A percentile compares a stretch with the other conserved stretches of the same genome.
phyloP scores from a whole-genome alignment of 768 basidiomycete species.

The Termitomyces heimii region DNA sequence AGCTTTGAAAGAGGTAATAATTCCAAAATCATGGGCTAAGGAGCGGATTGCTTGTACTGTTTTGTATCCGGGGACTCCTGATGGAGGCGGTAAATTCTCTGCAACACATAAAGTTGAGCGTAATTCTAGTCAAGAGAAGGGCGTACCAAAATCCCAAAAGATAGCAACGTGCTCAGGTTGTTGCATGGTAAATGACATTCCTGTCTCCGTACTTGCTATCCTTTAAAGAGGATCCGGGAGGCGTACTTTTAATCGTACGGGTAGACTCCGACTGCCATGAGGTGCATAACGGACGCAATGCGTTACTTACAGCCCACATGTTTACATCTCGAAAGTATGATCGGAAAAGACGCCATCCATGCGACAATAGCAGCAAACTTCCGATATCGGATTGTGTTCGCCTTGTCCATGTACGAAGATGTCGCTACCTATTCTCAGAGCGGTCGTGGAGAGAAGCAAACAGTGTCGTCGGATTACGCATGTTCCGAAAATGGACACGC shows the following conservation, averaged over 20 bases:
- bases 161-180: conserved; percentile 31
- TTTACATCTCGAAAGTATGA: not conserved
- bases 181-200: conserved; percentile 21
- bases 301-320: not conserved
- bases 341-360: not conserved
- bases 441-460: not conserved
- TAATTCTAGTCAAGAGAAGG: not conserved
- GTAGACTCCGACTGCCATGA: not conserved
- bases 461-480: not conserved
- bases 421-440: not conserved
- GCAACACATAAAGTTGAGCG: not conserved
- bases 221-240: conserved; percentile 7
- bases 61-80: conserved; percentile 30
- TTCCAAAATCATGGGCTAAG: conserved; percentile 41
- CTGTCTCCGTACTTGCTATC: not conserved
- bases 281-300: not conserved
- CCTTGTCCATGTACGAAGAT: not conserved
- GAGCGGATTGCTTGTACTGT: conserved; percentile 37
- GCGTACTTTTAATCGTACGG: not conserved
- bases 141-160: conserved; percentile 25
- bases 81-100: conserved; percentile 34
- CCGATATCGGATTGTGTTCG: not conserved
- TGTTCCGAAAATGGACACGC: not conserved
- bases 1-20: conserved; percentile 44
- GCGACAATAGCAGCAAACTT: not conserved